phyloP scores from a whole-genome alignment of 768 basidiomycete genomes.

The Arthromyces matolae region DNA sequence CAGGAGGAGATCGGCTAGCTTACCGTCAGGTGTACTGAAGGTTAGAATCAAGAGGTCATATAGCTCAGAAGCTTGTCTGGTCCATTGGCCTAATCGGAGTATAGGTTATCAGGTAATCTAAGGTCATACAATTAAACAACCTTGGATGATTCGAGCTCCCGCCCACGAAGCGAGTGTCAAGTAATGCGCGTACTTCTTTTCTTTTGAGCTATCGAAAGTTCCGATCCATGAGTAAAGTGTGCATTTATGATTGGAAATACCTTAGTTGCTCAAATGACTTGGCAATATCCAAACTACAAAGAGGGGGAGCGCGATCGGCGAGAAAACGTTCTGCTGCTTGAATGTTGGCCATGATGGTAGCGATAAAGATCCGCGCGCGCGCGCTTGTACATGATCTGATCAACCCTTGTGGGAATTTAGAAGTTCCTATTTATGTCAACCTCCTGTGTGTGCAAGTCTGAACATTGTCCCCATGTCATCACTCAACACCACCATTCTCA shows the following conservation, averaged over 20 bases:
- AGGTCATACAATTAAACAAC: constrained; percentile 17
- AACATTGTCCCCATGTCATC: constrained; percentile 16
- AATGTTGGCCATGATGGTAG: constrained; percentile 25
- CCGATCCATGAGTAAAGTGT: too few species aligned
- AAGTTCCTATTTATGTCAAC: too few species aligned
- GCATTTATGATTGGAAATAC: constrained; percentile 28
- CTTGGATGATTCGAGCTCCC: constrained; percentile 78
- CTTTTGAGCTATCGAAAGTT: constrained; percentile 49
- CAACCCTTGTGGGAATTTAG: too few species aligned
- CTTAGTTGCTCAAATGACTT: constrained; percentile 68
- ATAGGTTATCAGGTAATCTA: neutral
- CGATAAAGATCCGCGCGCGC: neutral
- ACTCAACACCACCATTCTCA: constrained; percentile 36
- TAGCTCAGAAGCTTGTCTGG: constrained; percentile 60
- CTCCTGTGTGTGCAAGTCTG: too few species aligned
- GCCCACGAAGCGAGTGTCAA: constrained; percentile 76
- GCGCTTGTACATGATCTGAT: too few species aligned
- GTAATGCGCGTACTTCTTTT: constrained; percentile 79
- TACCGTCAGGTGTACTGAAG: constrained; percentile 55
- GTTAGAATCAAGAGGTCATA: constrained; percentile 69
- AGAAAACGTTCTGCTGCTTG: constrained; percentile 58
- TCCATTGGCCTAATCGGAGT: constrained; percentile 62
- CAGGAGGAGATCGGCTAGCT: constrained; percentile 50
- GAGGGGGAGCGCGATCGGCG: constrained; percentile 72
- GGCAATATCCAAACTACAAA: constrained; percentile 67